A percentile compares a stretch with the other conserved stretches of the same genome.
Evolutionary conservation across 176 grass and related monocot genomes (phyloP).

Genomic region (Leersia perrieri): DNA sequence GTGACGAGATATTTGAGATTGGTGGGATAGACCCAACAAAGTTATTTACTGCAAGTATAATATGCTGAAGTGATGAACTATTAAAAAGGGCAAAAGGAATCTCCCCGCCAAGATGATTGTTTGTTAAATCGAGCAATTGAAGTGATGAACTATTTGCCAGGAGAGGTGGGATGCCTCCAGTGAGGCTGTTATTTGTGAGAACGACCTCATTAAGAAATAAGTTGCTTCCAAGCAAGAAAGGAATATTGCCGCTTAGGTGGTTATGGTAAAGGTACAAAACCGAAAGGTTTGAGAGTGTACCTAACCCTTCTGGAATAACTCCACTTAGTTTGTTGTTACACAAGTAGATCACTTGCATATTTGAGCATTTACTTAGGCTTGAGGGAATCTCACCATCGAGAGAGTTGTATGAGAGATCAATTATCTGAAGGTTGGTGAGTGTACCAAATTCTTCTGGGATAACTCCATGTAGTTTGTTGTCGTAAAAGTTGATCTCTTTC

Average conservation of each 20-base stretch:
- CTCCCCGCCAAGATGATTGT: slow-evolving; percentile 28
- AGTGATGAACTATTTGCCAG: slow-evolving; percentile 11
- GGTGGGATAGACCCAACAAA: not conserved
- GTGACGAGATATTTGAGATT: not conserved
- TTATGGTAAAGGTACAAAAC: slow-evolving; percentile 13
- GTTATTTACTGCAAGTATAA: not conserved
- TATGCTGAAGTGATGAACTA: not conserved
- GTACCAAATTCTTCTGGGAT: slow-evolving; percentile 14
- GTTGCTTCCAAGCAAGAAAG: slow-evolving; percentile 8
- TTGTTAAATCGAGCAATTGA: not conserved
- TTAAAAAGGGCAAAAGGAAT: slow-evolving; percentile 15
- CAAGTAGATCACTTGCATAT: not conserved
- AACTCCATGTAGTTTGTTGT: not conserved
- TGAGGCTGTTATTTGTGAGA: slow-evolving; percentile 32
- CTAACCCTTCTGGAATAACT: slow-evolving; percentile 6
- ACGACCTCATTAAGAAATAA: not conserved
- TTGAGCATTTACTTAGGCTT: slow-evolving; percentile 10
- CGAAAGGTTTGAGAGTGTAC: slow-evolving; percentile 25
- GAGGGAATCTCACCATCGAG: slow-evolving; percentile 32
- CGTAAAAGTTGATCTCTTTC: not conserved
- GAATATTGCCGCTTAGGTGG: slow-evolving; percentile 18
- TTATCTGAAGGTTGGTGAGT: slow-evolving; percentile 26
- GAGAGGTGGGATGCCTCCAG: slow-evolving; percentile 11
- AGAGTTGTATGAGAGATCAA: slow-evolving; percentile 24
- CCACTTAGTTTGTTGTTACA: not conserved